Conservation (phyloP, 768 basidiomycete species). For the Galerina sulciceps region DNA sequence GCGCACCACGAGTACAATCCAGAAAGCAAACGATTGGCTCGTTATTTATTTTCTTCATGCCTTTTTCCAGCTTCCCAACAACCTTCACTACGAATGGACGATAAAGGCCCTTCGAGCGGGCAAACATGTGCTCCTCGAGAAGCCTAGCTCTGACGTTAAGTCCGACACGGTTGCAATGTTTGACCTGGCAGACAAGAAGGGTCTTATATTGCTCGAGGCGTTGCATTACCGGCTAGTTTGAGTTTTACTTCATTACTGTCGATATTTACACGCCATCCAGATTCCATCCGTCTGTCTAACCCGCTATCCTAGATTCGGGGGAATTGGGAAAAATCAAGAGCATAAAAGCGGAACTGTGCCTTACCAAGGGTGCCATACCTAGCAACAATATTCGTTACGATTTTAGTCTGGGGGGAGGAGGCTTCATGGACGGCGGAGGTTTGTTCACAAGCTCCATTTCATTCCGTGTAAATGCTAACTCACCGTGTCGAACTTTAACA, state of each 20-base stretch:
- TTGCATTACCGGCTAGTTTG: conserved; percentile 42
- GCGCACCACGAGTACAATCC: conserved; percentile 38
- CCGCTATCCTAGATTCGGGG: conserved; percentile 57
- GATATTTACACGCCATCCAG: too few relatives aligned
- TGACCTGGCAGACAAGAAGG: conserved; percentile 45
- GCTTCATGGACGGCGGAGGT: conserved; percentile 52
- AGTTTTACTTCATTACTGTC: too few relatives aligned
- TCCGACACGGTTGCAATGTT: conserved; percentile 5
- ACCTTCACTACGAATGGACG: conserved; percentile 71
- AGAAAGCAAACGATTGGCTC: too few relatives aligned
- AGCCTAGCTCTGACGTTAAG: conserved; percentile 43
- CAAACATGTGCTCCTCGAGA: conserved; percentile 72
- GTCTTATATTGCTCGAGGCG: conserved; percentile 62
- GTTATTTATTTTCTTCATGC: too few relatives aligned
- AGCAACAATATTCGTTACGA: conserved; percentile 52
- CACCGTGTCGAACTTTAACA: too few relatives aligned
- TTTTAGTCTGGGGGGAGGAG: conserved; percentile 62
- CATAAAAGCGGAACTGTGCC: conserved; percentile 39
- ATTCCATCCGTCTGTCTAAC: conserved; percentile 67
- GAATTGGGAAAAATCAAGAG: conserved; percentile 57
- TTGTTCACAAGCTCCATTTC: too few relatives aligned
- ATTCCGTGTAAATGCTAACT: too few relatives aligned
- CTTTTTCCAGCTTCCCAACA: conserved; percentile 55
- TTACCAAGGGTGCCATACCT: conserved; percentile 30
- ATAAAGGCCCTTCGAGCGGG: conserved; percentile 66